Conservation (phyloP, 768 basidiomycete genomes). For the Hygrocybe coccinea region DNA sequence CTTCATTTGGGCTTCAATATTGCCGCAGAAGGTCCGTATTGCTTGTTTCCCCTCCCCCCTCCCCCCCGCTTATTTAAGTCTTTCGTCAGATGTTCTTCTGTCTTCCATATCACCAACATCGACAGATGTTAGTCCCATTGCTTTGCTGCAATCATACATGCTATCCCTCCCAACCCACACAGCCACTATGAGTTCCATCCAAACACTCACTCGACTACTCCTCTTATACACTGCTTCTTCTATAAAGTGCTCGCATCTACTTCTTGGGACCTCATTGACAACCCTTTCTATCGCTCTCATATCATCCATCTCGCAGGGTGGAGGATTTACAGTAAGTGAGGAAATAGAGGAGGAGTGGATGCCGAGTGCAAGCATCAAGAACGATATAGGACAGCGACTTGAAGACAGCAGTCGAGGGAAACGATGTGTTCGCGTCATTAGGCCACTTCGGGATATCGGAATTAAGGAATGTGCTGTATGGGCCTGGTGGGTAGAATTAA, state of each 20-base stretch:
- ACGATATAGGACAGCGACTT: too few relatives aligned
- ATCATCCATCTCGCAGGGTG: slow-evolving; percentile 69
- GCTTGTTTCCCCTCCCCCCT: neutral
- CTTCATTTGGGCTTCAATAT: slow-evolving; percentile 43
- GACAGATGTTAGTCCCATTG: slow-evolving; percentile 14
- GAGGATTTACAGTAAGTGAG: slow-evolving; percentile 64
- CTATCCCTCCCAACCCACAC: slow-evolving; percentile 70
- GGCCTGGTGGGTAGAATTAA: slow-evolving; percentile 65
- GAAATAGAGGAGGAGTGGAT: slow-evolving; percentile 72
- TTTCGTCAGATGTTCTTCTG: slow-evolving; percentile 29
- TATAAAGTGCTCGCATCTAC: slow-evolving; percentile 62
- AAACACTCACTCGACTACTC: slow-evolving; percentile 59
- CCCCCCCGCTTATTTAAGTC: slow-evolving; percentile 1
- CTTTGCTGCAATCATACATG: slow-evolving; percentile 48
- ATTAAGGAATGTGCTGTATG: slow-evolving; percentile 77
- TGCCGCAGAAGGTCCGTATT: slow-evolving; percentile 44
- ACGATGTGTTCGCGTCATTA: slow-evolving; percentile 45
- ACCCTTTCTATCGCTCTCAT: slow-evolving; percentile 71
- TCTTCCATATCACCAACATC: slow-evolving; percentile 18
- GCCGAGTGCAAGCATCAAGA: slow-evolving; percentile 15
- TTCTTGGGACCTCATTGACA: slow-evolving; percentile 77
- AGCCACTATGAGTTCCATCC: slow-evolving; percentile 55
- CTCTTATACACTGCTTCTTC: slow-evolving; percentile 61
- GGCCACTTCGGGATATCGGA: slow-evolving; percentile 68
- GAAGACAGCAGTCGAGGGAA: slow-evolving; percentile 5